Evolutionary conservation across 768 basidiomycete genomes (phyloP).

Genomic region (Kwoniella sp.): DNA sequence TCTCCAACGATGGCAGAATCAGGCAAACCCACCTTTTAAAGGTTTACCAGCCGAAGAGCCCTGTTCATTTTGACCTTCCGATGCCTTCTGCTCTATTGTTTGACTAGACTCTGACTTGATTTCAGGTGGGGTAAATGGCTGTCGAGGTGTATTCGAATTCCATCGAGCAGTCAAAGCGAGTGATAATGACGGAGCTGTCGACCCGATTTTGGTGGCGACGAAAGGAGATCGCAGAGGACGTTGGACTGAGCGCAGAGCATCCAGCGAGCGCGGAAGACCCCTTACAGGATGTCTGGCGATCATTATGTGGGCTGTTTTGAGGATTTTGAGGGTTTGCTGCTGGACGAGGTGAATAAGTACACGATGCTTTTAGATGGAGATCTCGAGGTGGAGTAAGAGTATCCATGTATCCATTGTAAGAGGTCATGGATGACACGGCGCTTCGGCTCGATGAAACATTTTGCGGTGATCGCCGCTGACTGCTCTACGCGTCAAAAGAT

Average conservation of each 20-base stretch:
- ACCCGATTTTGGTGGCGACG: not conserved
- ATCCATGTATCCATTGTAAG: too few species aligned
- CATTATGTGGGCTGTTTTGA: constrained; percentile 2
- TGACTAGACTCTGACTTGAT: constrained; percentile 10
- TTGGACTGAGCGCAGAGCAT: not conserved
- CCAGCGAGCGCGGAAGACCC: not conserved
- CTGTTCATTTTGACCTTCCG: not conserved
- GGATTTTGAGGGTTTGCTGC: too few species aligned
- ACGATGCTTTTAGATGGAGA: too few species aligned
- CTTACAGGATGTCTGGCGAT: constrained; percentile 19
- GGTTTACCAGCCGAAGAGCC: constrained; percentile 14
- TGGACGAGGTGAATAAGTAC: too few species aligned
- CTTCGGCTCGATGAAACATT: too few species aligned
- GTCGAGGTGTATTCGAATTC: constrained; percentile 24
- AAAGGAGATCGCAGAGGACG: not conserved
- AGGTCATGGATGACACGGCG: too few species aligned
- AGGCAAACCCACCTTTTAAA: constrained; percentile 18
- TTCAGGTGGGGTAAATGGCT: constrained; percentile 13
- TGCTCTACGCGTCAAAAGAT: not conserved
- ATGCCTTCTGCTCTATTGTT: not conserved
- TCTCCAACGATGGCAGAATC: not conserved
- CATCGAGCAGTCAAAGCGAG: constrained; percentile 8
- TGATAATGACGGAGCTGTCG: not conserved
- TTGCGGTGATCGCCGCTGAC: not conserved
- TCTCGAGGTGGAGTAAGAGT: not conserved